Evolutionary conservation across 177 flowering plant species (phyloP), one percentile per base, ranked within the genome.

Genomic region (Vitis hybrid): DNA sequence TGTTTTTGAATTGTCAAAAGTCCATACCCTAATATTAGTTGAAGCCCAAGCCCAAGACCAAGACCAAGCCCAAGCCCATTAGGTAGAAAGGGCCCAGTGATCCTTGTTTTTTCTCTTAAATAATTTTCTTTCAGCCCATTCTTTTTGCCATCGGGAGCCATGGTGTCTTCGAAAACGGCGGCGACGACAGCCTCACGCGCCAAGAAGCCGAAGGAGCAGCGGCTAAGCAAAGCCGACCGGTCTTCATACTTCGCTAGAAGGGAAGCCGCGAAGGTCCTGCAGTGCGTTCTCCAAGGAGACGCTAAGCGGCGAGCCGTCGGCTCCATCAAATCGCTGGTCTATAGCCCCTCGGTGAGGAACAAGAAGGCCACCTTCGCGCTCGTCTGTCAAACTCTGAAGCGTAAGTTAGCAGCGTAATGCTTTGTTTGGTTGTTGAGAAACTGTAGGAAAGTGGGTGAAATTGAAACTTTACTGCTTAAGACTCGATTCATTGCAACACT

Each of bases 331-430:
- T 72, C 99, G 15, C 90, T 95, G 45, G 90, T 95, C 13, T 93
- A 78, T 60, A 77, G 87, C 68, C 96, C 96, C 13, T 76, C 89
- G 16, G 78, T 93, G 39, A 72, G 89, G 65, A 95, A 95, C 86
- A 95, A 93, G 78, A 89, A 85, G 74, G 98, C 85, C 70, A 93
- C 97, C 0, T 90, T 83, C 64, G 97, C 98, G 59, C 83, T 93
- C 1, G 93, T 95, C 49, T 89, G 93, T 74, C 84, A 93, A 83
- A 95, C 99, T 48, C 96, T 95, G 70, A 95, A 93, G 70, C 76
- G 98, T 93, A 80, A 62, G 83, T 70, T 67, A 1, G 11, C 16
- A 8, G 11, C 10, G 20, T 15, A 52, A 16, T 14, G 20, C 60
- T 66, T 2, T 31, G 6, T 31, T 11, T 48, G 5, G 49, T 22